phyloP scores from a whole-genome alignment of 202 grass and related monocot species.

The Miscanthus sacchariflorus region DNA sequence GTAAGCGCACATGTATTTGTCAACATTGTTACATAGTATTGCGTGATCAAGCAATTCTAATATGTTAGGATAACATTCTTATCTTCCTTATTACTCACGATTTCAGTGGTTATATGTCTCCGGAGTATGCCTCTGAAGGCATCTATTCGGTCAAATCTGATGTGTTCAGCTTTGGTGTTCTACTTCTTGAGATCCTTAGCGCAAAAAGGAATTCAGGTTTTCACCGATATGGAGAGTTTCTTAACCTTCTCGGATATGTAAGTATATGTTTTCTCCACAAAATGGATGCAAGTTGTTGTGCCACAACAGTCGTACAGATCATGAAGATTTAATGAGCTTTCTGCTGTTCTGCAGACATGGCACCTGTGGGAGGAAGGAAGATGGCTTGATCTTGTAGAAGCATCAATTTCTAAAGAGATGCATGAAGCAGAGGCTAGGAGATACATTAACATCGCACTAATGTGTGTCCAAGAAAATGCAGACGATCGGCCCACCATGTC shows the following conservation, averaged over 20 bases:
- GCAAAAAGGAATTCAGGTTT: conserved; percentile 47
- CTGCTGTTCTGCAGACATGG: conserved; percentile 27
- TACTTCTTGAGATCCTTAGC: conserved; percentile 51
- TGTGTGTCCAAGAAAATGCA: conserved; percentile 28
- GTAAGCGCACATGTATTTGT: conserved; percentile 32
- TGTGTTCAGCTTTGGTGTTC: conserved; percentile 49
- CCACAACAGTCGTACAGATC: not conserved
- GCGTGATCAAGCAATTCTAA: too few relatives aligned
- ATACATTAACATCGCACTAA: conserved; percentile 36
- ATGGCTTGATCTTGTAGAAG: conserved; percentile 30
- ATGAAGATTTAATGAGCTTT: not conserved
- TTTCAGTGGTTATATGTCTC: not conserved
- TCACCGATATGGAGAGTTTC: conserved; percentile 36
- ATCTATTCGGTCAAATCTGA: conserved; percentile 48
- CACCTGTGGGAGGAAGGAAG: conserved; percentile 27
- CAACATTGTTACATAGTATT: too few relatives aligned
- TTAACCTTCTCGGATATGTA: conserved; percentile 56
- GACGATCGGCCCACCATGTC: conserved; percentile 48
- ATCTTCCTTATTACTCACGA: too few relatives aligned
- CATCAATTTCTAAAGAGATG: conserved; percentile 1
- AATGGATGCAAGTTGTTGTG: not conserved
- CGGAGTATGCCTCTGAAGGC: conserved; percentile 35
- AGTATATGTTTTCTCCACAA: conserved; percentile 4
- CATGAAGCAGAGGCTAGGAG: conserved; percentile 27
- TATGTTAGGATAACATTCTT: too few relatives aligned